Conservation (phyloP, 2,329 filamentous ascomycete genomes). For the Fonsecaea nubica region DNA sequence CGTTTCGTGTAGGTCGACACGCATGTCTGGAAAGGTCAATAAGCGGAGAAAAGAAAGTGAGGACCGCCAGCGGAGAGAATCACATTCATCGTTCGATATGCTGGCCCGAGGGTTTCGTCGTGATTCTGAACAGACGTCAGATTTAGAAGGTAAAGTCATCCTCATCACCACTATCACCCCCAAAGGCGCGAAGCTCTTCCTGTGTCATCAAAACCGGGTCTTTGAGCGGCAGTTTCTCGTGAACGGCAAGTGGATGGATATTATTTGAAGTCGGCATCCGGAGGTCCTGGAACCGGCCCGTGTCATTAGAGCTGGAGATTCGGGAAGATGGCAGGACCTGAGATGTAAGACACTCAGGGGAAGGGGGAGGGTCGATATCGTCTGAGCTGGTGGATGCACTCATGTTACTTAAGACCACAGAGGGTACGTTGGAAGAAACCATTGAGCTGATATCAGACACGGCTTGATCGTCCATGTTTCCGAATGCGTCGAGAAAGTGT, state of each 20-base stretch:
- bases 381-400: constrained; percentile 19
- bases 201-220: constrained; percentile 29
- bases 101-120: background rate
- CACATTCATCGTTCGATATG: background rate
- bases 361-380: constrained; percentile 7
- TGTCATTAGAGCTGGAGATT: background rate
- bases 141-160: constrained; percentile 26
- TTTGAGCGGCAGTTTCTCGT: constrained; percentile 11
- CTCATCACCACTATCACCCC: constrained; percentile 21
- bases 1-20: background rate
- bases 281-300: background rate
- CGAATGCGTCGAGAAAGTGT: background rate
- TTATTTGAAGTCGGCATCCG: background rate
- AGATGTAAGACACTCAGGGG: background rate
- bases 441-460: constrained; percentile 16
- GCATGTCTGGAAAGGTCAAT: background rate
- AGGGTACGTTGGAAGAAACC: constrained; percentile 16
- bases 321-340: background rate
- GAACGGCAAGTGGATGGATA: background rate
- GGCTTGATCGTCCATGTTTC: background rate
- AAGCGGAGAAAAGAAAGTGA: background rate
- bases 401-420: constrained; percentile 1
- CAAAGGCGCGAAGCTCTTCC: constrained; percentile 12
- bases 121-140: background rate
- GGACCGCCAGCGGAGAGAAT: background rate